Evolutionary conservation across 2,329 filamentous ascomycete species (phyloP).

Genomic region (Celoporthe dispersa): DNA sequence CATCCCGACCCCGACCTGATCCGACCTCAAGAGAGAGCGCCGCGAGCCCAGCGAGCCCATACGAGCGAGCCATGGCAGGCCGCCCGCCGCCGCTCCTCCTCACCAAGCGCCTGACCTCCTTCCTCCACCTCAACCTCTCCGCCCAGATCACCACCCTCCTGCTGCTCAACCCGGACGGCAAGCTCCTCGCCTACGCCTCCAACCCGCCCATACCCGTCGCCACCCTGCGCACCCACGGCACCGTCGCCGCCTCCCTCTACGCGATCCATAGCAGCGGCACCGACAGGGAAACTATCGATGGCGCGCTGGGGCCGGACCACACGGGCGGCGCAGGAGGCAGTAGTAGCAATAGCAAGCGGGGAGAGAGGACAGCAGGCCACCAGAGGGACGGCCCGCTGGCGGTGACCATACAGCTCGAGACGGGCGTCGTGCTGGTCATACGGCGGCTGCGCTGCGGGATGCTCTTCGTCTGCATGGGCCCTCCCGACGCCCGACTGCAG

Average conservation of each 20-base stretch:
- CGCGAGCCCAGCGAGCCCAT: too few relatives aligned
- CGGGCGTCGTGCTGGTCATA: conserved; percentile 62
- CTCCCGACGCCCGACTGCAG: conserved; percentile 28
- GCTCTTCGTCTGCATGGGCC: conserved; percentile 64
- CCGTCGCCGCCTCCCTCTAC: conserved; percentile 66
- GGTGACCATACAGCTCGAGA: conserved; percentile 62
- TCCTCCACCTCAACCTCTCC: conserved; percentile 63
- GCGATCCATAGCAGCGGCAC: conserved; percentile 57
- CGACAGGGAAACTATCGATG: conserved; percentile 44
- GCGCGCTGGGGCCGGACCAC: conserved; percentile 35
- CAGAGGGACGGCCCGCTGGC: conserved; percentile 33
- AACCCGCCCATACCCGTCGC: conserved; percentile 52
- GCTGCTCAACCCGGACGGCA: conserved; percentile 63
- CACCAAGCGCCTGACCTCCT: conserved; percentile 66
- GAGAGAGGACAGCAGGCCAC: neutral
- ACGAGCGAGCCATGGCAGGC: conserved; percentile 18
- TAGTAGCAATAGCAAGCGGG: conserved; percentile 19
- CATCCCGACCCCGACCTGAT: neutral
- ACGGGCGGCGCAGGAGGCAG: conserved; percentile 31
- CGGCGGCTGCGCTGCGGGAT: conserved; percentile 61
- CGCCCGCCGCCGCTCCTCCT: conserved; percentile 62
- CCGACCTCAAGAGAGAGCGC: neutral
- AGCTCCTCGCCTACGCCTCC: conserved; percentile 66
- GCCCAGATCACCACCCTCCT: conserved; percentile 62
- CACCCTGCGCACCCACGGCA: conserved; percentile 65